These are phyloP conservation scores for Penicillium crystallinum DNA, from an alignment of 495 filamentous ascomycete genomes.

Conservation along the genomic window DNA sequence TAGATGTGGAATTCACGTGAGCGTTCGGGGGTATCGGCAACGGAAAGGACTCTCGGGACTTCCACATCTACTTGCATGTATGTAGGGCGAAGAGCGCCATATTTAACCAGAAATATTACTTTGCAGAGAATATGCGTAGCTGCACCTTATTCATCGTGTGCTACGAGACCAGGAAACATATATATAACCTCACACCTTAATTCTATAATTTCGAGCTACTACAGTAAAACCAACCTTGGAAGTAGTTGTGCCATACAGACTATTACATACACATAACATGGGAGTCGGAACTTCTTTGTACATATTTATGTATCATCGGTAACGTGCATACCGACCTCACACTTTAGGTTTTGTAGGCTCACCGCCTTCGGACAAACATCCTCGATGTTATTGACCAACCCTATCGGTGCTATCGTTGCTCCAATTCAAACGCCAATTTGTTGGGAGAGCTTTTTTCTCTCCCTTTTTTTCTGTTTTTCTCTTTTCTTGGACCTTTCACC, in stretches of 20 bases:
- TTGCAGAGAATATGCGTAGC: too few relatives aligned
- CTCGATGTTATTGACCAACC: slow-evolving; percentile 10
- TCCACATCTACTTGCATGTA: not conserved
- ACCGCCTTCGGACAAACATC: slow-evolving; percentile 18
- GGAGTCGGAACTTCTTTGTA: too few relatives aligned
- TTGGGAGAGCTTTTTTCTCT: not conserved
- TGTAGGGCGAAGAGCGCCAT: too few relatives aligned
- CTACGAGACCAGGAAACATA: too few relatives aligned
- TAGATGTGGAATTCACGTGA: slow-evolving; percentile 18
- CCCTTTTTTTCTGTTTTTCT: not conserved
- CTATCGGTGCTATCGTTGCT: slow-evolving; percentile 1
- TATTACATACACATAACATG: too few relatives aligned
- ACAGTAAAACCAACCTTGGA: too few relatives aligned
- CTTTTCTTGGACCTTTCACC: not conserved
- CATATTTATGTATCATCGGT: not conserved
- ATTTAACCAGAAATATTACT: too few relatives aligned
- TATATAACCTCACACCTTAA: too few relatives aligned
- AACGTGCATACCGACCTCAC: not conserved
- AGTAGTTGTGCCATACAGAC: too few relatives aligned
- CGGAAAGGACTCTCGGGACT: not conserved
- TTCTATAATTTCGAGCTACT: too few relatives aligned
- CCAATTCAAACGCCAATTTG: not conserved
- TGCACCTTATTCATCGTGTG: too few relatives aligned
- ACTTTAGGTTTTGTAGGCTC: not conserved
- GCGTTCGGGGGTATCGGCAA: slow-evolving; percentile 14